Base-by-base conservation (phyloP, 768 basidiomycete genomes). In the Termitomyces sp. region DNA sequence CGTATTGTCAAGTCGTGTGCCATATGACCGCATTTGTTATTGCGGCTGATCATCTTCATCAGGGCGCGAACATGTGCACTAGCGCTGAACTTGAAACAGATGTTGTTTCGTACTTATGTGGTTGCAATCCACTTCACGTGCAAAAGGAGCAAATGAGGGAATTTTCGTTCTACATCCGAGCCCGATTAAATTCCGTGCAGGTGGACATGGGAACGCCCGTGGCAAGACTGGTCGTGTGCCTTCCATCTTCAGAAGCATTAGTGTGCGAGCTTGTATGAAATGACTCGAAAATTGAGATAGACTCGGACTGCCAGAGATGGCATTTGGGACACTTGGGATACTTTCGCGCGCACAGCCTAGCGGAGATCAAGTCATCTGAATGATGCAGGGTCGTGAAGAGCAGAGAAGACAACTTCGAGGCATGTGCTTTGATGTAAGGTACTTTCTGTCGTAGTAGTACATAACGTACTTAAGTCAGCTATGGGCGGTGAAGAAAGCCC, bases 371-470 rank as follows among this genome's bases (percentile, higher is more conserved):
- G 41, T 60, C 59, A 56, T 50, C 54, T 55, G 54, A 38, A 35
- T 55, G 59, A 60, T 60, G 54, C 48, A 50, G 48, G 53, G 53
- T 50, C 32, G 54, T 55, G 41, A 55, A 50, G 38, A 30, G 38
- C 16, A n/a, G 20, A 23, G 10, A 16, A 40, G 23, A 43, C 33
- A n/a, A 13, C 33, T 55, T 54, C 41, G 54, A 14, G 14, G 6
- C 18, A 20, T 47, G 59, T 55, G 54, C 54, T 38, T 60, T 60
- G 58, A 59, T 59, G 46, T 8, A 40, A 48, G 35, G 20, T 32
- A 30, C 28, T 36, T 47, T 28, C 16, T 33, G 30, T 20, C 14
- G 8, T 26, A 20, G 41, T 8, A 43, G 36, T 20, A 54, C 28
- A 55, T 20, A 59, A 43, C 51, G 20, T 41, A 49, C 4, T 43